These are phyloP conservation scores for Herpotrichia juniperi DNA, from an alignment of 2,329 filamentous ascomycete species.

Conservation along the genomic window DNA sequence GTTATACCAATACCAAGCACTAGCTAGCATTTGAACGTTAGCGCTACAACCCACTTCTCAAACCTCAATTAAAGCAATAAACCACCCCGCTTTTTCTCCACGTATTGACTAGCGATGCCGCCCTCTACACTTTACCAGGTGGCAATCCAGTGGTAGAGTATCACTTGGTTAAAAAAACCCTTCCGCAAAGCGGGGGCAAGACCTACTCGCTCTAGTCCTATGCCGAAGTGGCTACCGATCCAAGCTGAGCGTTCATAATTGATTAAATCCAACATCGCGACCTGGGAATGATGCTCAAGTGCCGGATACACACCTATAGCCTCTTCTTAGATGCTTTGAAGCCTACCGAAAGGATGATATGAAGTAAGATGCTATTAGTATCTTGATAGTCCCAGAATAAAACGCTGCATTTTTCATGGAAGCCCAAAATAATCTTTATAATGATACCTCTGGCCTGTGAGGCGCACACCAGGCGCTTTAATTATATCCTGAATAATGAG, in stretches of 20 bases:
- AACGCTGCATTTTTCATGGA: not conserved
- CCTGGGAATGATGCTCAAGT: slow-evolving; percentile 1
- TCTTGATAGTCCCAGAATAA: not conserved
- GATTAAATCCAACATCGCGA: slow-evolving; percentile 5
- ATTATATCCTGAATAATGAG: not conserved
- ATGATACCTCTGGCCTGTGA: not conserved
- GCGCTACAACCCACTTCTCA: slow-evolving; percentile 6
- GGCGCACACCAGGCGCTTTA: not conserved
- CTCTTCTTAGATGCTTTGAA: not conserved
- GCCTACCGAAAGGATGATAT: not conserved
- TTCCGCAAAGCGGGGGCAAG: slow-evolving; percentile 11
- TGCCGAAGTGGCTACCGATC: slow-evolving; percentile 10
- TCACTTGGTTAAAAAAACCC: slow-evolving; percentile 19
- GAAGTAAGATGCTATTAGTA: not conserved
- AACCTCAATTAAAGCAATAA: slow-evolving; percentile 15
- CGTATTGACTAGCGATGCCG: slow-evolving; percentile 23
- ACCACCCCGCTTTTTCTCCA: slow-evolving; percentile 25
- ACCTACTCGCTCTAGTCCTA: not conserved
- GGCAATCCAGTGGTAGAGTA: slow-evolving; percentile 11
- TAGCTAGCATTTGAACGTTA: slow-evolving; percentile 9
- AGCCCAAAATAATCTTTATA: not conserved
- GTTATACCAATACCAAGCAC: slow-evolving; percentile 12
- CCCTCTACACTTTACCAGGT: slow-evolving; percentile 22
- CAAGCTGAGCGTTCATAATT: slow-evolving; percentile 17
- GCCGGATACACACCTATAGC: not conserved